A percentile compares a stretch with the other conserved stretches of the same genome.
These are phyloP conservation scores for Lactarius sp. DNA, from an alignment of 768 basidiomycete genomes.

Conservation along the genomic window DNA sequence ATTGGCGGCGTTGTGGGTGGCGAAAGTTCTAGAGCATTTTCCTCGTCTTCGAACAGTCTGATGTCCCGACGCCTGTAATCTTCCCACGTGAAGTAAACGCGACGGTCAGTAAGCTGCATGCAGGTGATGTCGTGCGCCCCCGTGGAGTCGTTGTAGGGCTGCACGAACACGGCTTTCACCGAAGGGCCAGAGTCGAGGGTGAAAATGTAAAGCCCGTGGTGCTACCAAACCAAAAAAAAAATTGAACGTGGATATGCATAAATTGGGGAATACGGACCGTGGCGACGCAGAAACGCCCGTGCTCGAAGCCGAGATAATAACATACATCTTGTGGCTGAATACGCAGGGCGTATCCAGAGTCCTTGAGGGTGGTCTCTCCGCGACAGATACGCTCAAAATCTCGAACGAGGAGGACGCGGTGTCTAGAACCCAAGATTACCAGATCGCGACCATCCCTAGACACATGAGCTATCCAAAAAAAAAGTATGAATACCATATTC, in stretches of 20 bases:
- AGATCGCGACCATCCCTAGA: constrained; percentile 36
- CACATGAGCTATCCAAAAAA: constrained; percentile 33
- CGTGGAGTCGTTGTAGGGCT: not conserved
- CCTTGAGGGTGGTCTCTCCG: constrained; percentile 8
- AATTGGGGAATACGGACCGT: constrained; percentile 9
- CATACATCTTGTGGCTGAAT: not conserved
- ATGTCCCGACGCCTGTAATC: constrained; percentile 9
- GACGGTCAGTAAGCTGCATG: constrained; percentile 24
- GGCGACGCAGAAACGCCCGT: constrained; percentile 23
- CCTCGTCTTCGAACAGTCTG: constrained; percentile 5
- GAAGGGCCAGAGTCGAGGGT: constrained; percentile 1
- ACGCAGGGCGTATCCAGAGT: not conserved
- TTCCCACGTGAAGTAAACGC: constrained; percentile 25
- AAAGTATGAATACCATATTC: not conserved
- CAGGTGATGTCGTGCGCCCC: constrained; percentile 3
- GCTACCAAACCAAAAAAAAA: not conserved
- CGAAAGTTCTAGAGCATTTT: not conserved
- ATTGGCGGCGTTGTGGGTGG: not conserved
- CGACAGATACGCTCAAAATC: constrained; percentile 34
- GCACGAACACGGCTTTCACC: constrained; percentile 1
- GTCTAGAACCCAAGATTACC: constrained; percentile 28
- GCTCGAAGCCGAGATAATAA: constrained; percentile 21
- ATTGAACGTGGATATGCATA: not conserved
- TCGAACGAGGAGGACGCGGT: constrained; percentile 32
- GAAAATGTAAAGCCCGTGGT: constrained; percentile 13